Evolutionary conservation across 2,329 filamentous ascomycete genomes (phyloP).

Genomic region (Emmonsiellopsis sp.): DNA sequence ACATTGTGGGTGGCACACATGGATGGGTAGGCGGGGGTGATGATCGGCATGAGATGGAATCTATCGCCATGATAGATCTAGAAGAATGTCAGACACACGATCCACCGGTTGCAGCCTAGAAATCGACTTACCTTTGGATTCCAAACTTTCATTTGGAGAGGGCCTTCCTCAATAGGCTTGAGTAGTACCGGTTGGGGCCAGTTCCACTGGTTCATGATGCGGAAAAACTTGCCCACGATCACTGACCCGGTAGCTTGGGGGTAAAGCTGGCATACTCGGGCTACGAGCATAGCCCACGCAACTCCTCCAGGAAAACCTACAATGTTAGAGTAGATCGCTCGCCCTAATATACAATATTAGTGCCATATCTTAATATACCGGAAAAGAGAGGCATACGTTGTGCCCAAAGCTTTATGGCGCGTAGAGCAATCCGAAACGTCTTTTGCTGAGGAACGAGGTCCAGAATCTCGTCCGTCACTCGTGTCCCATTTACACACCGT

Average conservation of each 20-base stretch:
- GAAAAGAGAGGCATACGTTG: slow-evolving; percentile 43
- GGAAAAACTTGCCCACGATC: slow-evolving; percentile 88
- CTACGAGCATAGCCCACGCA: slow-evolving; percentile 96
- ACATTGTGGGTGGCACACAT: slow-evolving; percentile 98
- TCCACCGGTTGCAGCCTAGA: neutral
- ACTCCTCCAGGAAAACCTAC: slow-evolving; percentile 95
- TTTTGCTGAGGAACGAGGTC: slow-evolving; percentile 79
- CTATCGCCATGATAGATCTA: slow-evolving; percentile 70
- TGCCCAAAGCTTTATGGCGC: slow-evolving; percentile 94
- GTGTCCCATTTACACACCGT: slow-evolving; percentile 83
- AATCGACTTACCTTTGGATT: slow-evolving; percentile 65
- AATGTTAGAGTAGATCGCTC: slow-evolving; percentile 91
- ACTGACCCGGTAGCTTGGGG: slow-evolving; percentile 83
- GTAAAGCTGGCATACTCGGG: slow-evolving; percentile 90
- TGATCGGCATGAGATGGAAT: slow-evolving; percentile 92
- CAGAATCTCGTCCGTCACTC: slow-evolving; percentile 89
- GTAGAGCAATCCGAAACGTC: slow-evolving; percentile 78
- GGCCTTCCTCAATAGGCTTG: slow-evolving; percentile 75
- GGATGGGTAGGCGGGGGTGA: slow-evolving; percentile 92
- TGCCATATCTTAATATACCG: neutral
- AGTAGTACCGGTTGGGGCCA: slow-evolving; percentile 92
- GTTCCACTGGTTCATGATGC: slow-evolving; percentile 79
- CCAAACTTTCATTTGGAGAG: slow-evolving; percentile 79
- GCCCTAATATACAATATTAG: slow-evolving; percentile 34
- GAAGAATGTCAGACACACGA: neutral